These are phyloP conservation scores for Amanita pseudoporphyria DNA, from an alignment of 768 basidiomycete species.

Conservation along the genomic window DNA sequence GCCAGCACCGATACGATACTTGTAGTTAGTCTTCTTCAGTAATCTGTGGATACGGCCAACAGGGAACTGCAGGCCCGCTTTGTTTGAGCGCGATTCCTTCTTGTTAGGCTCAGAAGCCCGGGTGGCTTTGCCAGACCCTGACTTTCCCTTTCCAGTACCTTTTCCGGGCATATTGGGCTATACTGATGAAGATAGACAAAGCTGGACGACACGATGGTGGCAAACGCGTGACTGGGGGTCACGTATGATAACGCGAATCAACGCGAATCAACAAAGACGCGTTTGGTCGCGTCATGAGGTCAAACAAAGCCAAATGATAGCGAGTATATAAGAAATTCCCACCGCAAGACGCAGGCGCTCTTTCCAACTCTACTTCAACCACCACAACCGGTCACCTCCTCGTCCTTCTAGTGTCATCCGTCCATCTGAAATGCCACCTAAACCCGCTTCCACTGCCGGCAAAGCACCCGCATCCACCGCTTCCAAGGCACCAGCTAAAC, in stretches of 20 bases:
- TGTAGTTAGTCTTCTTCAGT: slow-evolving; percentile 66
- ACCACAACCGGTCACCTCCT: slow-evolving; percentile 9
- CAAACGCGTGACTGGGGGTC: background rate
- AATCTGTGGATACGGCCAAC: slow-evolving; percentile 77
- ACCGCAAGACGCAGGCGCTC: slow-evolving; percentile 10
- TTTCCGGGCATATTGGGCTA: slow-evolving; percentile 25
- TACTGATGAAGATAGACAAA: background rate
- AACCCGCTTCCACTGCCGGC: slow-evolving; percentile 79
- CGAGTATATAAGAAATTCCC: slow-evolving; percentile 21
- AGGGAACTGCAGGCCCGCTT: slow-evolving; percentile 61
- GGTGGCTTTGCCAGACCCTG: slow-evolving; percentile 39
- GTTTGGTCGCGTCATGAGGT: slow-evolving; percentile 15
- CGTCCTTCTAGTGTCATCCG: slow-evolving; percentile 5
- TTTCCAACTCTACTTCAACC: slow-evolving; percentile 15
- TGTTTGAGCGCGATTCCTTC: slow-evolving; percentile 49
- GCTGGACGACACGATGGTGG: background rate
- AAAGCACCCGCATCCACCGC: slow-evolving; percentile 66
- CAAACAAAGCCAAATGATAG: slow-evolving; percentile 26
- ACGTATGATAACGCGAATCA: background rate
- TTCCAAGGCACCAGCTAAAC: slow-evolving; percentile 68
- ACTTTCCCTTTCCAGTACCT: slow-evolving; percentile 29
- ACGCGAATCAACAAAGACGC: slow-evolving; percentile 27
- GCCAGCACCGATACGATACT: slow-evolving; percentile 67
- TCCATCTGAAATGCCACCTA: slow-evolving; percentile 42
- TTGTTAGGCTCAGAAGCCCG: slow-evolving; percentile 25